Evolutionary conservation across 2,329 filamentous ascomycete species (phyloP).

Genomic region (Aureobasidium leucospermi): DNA sequence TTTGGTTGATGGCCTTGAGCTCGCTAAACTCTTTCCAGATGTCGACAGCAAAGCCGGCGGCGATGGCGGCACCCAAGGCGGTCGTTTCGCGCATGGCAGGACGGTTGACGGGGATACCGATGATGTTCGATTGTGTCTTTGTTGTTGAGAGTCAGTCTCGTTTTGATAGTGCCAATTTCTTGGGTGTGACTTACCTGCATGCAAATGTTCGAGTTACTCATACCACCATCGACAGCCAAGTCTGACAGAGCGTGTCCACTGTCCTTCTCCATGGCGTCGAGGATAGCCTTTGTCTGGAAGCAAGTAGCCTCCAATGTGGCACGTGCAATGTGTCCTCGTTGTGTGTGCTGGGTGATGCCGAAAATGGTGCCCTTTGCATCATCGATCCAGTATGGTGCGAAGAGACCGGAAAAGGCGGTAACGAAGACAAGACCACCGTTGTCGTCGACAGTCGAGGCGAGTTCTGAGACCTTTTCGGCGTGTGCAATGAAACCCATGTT

Average conservation of each 20-base stretch:
- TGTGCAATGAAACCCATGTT: conserved; percentile 56
- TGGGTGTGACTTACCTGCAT: conserved; percentile 55
- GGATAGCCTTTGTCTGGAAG: conserved; percentile 83
- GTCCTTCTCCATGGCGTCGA: conserved; percentile 81
- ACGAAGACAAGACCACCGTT: conserved; percentile 76
- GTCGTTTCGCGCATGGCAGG: conserved; percentile 84
- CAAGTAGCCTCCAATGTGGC: conserved; percentile 82
- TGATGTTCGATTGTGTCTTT: conserved; percentile 73
- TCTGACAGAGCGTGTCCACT: conserved; percentile 64
- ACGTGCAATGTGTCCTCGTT: conserved; percentile 73
- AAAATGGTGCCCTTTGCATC: conserved; percentile 75
- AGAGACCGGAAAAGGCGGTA: conserved; percentile 78
- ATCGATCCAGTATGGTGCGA: conserved; percentile 87
- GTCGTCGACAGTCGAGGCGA: conserved; percentile 56
- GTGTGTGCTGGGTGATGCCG: conserved; percentile 75
- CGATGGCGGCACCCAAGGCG: conserved; percentile 74
- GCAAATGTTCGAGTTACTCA: conserved; percentile 77
- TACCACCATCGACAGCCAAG: conserved; percentile 75
- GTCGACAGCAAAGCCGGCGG: conserved; percentile 69
- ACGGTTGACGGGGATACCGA: conserved; percentile 70
- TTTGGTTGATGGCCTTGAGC: conserved; percentile 40
- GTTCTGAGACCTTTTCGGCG: conserved; percentile 52
- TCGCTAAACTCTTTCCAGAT: conserved; percentile 70
- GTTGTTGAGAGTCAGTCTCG: background rate
- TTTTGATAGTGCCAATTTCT: background rate